Evolutionary conservation across 495 filamentous ascomycete genomes (phyloP).

Genomic region (Talaromyces trachyspermus): DNA sequence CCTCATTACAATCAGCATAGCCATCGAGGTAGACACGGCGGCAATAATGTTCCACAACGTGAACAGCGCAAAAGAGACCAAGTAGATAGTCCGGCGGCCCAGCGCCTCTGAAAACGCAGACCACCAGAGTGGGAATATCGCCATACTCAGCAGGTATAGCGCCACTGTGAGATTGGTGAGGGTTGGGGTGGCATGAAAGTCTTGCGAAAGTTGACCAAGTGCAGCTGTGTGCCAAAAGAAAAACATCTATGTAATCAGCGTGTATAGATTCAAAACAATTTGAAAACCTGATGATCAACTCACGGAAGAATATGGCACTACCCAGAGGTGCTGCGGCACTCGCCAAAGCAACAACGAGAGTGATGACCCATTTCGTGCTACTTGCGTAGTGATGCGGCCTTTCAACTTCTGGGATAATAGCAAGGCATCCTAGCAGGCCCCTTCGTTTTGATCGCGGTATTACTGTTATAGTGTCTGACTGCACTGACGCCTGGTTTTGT

Average conservation of each 20-base stretch:
- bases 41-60: conserved; percentile 54
- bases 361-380: conserved; percentile 66
- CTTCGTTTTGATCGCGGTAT: neutral
- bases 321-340: conserved; percentile 68
- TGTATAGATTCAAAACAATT: too few species aligned
- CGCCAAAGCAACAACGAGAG: conserved; percentile 56
- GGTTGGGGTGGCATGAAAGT: conserved; percentile 48
- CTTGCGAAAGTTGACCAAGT: conserved; percentile 48
- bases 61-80: conserved; percentile 64
- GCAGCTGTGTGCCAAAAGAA: conserved; percentile 54
- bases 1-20: conserved; percentile 71
- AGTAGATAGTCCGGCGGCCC: conserved; percentile 66
- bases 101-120: conserved; percentile 65
- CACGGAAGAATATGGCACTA: conserved; percentile 65
- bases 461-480: too few species aligned
- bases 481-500: too few species aligned
- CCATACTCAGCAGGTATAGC: conserved; percentile 70
- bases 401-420: conserved; percentile 4
- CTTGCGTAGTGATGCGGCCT: neutral
- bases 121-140: conserved; percentile 78
- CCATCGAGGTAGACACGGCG: conserved; percentile 59
- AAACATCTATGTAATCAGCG: too few species aligned
- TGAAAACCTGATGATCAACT: conserved; percentile 17
- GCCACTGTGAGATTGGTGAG: conserved; percentile 66
- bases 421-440: neutral